Evolutionary conservation across 2,329 filamentous ascomycete species (phyloP).

Genomic region (Tolypocladium paradoxum): DNA sequence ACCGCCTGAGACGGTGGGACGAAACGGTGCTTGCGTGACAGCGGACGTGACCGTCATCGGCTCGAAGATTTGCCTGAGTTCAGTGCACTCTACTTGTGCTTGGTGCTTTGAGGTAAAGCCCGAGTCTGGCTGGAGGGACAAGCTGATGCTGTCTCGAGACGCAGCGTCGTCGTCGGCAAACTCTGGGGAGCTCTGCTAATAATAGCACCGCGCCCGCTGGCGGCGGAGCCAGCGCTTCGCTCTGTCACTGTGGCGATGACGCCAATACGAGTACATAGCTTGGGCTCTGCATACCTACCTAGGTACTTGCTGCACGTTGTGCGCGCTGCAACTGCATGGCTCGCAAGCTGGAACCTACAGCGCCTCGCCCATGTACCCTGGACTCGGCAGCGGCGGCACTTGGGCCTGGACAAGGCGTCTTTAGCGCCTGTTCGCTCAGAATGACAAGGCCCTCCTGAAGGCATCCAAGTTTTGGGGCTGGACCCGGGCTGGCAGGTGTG

Average conservation of each 20-base stretch:
- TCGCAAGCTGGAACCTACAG: background rate
- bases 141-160: background rate
- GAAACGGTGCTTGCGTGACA: background rate
- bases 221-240: background rate
- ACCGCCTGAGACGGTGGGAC: constrained; percentile 1
- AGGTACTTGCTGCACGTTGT: background rate
- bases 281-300: no score
- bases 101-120: no score
- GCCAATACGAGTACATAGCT: no score
- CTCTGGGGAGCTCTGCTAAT: background rate
- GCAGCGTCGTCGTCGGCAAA: background rate
- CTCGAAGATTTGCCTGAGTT: background rate
- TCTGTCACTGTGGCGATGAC: background rate
- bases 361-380: background rate
- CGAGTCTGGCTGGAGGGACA: background rate
- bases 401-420: constrained; percentile 9
- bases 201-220: background rate
- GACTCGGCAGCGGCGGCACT: constrained; percentile 19
- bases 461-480: background rate
- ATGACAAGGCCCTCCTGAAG: background rate
- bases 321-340: background rate
- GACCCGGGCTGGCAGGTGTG: background rate
- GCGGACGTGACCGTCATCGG: no score
- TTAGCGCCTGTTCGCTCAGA: constrained; percentile 1
- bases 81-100: no score